A percentile compares a stretch with the other conserved stretches of the same genome.
Evolutionary conservation across 169 alveolate species (phyloP).

Genomic region (Eimeria maxima): DNA sequence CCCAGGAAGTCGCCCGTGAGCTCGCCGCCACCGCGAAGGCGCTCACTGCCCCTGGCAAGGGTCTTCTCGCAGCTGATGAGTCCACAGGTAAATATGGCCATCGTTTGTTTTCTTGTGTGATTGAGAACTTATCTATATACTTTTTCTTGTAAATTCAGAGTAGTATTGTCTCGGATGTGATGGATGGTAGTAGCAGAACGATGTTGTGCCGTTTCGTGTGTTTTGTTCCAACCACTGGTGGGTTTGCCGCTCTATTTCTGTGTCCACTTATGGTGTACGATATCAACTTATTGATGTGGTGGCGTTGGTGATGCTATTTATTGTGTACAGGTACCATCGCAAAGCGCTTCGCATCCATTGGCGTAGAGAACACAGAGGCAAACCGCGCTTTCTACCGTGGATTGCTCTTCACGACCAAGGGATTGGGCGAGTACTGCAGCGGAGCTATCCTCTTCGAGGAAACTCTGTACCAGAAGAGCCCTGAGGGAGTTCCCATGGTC

Average conservation of each 20-base stretch:
- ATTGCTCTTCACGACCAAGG: constrained; percentile 95
- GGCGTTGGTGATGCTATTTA: not conserved
- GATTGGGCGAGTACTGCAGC: constrained; percentile 96
- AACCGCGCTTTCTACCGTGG: constrained; percentile 98
- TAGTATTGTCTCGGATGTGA: too few relatives aligned
- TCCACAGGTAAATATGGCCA: constrained; percentile 91
- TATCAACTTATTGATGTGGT: not conserved
- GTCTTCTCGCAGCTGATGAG: constrained; percentile 99
- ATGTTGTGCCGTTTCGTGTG: too few relatives aligned
- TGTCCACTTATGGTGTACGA: not conserved
- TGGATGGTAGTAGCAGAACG: too few relatives aligned
- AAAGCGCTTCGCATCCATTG: constrained; percentile 96
- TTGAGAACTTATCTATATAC: too few relatives aligned
- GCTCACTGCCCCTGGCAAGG: constrained; percentile 95
- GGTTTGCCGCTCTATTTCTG: not conserved
- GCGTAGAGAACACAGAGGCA: constrained; percentile 96
- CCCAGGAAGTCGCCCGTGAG: constrained; percentile 82
- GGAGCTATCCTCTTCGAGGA: constrained; percentile 99
- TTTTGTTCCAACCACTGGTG: too few relatives aligned
- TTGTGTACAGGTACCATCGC: constrained; percentile 93
- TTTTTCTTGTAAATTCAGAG: too few relatives aligned
- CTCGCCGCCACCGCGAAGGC: constrained; percentile 85
- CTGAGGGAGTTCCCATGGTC: constrained; percentile 93
- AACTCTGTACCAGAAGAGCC: constrained; percentile 97
- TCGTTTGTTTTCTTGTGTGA: too few relatives aligned